phyloP scores from a whole-genome alignment of 306 rosid species.

The Gleditsia sinensis region DNA sequence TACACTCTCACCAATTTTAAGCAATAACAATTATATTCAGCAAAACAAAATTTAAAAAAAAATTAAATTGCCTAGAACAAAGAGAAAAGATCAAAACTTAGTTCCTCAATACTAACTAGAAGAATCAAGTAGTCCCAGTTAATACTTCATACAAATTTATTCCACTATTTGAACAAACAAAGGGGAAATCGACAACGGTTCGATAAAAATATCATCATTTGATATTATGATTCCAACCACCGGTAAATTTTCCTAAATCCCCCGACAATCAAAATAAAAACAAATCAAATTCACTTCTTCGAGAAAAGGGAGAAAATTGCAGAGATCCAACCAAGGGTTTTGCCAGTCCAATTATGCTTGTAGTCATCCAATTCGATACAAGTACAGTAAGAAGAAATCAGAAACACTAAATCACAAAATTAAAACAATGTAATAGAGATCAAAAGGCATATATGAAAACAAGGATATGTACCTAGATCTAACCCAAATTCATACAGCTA shows the following conservation, averaged over 20 bases:
- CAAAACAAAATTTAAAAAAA: not conserved
- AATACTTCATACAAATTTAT: not conserved
- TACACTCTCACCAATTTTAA: not conserved
- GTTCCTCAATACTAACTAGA: not conserved
- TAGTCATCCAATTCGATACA: not conserved
- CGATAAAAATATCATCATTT: not conserved
- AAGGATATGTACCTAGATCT: conserved; percentile 17
- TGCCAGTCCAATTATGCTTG: not conserved
- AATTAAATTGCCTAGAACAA: not conserved
- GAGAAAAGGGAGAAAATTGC: not conserved
- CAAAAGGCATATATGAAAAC: conserved; percentile 14
- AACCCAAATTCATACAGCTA: conserved; percentile 8
- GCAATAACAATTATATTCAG: not conserved
- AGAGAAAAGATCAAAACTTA: conserved; percentile 5
- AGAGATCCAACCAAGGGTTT: conserved; percentile 20
- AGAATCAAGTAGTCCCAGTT: conserved; percentile 1
- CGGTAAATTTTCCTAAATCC: not conserved
- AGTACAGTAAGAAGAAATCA: not conserved
- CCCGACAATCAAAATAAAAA: conserved; percentile 7
- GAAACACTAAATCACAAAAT: not conserved
- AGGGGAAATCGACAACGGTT: conserved; percentile 4
- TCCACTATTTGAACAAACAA: conserved; percentile 1
- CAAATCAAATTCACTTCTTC: conserved; percentile 18
- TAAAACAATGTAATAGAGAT: conserved; percentile 15
- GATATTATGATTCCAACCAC: not conserved